Conservation (phyloP, 2,329 filamentous ascomycete genomes). For the Xylaria digitata region DNA sequence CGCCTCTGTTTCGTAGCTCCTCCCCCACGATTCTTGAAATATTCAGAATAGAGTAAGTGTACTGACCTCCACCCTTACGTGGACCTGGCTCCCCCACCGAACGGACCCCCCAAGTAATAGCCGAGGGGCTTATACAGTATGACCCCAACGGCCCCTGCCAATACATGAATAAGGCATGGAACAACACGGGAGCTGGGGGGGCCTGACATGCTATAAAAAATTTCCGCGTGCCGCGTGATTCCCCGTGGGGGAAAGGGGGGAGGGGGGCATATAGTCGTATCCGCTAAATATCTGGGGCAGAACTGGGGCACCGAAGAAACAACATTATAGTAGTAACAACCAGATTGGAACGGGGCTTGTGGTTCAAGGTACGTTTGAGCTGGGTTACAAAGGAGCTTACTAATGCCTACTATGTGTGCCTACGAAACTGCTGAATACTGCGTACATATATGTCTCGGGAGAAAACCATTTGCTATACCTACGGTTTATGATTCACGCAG, state of each 20-base stretch:
- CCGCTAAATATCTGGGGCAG: background rate
- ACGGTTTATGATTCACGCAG: background rate
- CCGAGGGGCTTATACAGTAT: constrained; percentile 7
- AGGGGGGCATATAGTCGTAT: background rate
- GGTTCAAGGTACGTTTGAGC: background rate
- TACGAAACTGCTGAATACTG: background rate
- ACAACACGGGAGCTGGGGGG: background rate
- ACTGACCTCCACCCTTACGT: background rate
- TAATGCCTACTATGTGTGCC: background rate
- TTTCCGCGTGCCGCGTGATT: constrained; percentile 19
- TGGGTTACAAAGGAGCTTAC: background rate
- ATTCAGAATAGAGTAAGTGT: too few species aligned
- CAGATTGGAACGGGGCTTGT: background rate
- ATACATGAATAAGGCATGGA: background rate
- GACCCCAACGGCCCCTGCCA: constrained; percentile 17
- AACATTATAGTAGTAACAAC: too few species aligned
- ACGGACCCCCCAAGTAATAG: constrained; percentile 20
- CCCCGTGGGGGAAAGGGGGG: background rate
- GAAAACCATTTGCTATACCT: background rate
- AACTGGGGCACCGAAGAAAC: too few species aligned
- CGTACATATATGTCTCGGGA: background rate
- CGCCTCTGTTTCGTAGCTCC: background rate
- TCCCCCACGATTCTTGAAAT: background rate
- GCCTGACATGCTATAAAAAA: background rate
- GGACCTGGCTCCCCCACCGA: background rate